phyloP scores from a whole-genome alignment of 106 monocot species.

The Vanilla planifolia region DNA sequence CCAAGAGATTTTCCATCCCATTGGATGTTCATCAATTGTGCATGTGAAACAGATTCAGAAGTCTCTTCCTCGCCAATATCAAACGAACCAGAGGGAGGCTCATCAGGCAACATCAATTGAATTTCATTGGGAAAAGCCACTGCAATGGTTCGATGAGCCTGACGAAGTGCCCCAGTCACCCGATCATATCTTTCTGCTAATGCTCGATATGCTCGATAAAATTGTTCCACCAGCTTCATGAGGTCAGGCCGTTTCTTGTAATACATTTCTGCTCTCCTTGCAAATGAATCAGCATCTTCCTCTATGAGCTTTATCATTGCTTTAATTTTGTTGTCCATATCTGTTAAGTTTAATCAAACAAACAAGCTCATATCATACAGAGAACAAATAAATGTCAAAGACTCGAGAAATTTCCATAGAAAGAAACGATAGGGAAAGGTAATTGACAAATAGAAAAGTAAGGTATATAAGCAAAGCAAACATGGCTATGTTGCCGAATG shows the following conservation, averaged over 20 bases:
- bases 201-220: slow-evolving; percentile 66
- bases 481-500: too few species aligned
- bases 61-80: slow-evolving; percentile 14
- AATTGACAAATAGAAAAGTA: not conserved
- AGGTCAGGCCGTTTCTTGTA: slow-evolving; percentile 63
- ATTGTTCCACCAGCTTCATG: slow-evolving; percentile 58
- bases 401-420: not conserved
- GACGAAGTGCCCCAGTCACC: slow-evolving; percentile 52
- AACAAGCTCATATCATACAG: not conserved
- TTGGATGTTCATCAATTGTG: slow-evolving; percentile 12
- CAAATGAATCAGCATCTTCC: slow-evolving; percentile 81
- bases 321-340: slow-evolving; percentile 63
- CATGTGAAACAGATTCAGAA: slow-evolving; percentile 14
- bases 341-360: slow-evolving; percentile 15
- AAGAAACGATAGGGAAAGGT: not conserved
- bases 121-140: slow-evolving; percentile 61
- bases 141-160: slow-evolving; percentile 62
- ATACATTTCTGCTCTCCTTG: slow-evolving; percentile 73
- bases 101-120: slow-evolving; percentile 37
- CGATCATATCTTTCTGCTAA: slow-evolving; percentile 70
- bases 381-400: not conserved
- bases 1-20: slow-evolving; percentile 11
- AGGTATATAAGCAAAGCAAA: too few species aligned
- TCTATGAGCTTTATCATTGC: slow-evolving; percentile 71
- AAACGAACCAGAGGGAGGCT: slow-evolving; percentile 17